Evolutionary conservation across 2,329 filamentous ascomycete species (phyloP).

Genomic region (Dothideomycetes sp.): DNA sequence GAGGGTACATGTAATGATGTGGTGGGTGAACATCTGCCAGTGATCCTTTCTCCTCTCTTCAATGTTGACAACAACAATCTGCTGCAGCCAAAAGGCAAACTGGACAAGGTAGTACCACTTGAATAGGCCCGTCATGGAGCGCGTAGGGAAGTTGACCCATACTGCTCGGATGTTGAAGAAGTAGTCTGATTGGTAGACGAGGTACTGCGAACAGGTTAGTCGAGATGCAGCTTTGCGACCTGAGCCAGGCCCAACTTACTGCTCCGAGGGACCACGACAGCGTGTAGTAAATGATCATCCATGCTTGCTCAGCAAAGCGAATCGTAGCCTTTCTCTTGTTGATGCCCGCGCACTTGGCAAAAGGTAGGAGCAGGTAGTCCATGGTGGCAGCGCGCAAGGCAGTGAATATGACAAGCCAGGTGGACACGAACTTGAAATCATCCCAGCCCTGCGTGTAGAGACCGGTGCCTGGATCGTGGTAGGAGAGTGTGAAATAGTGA

Average conservation of each 20-base stretch:
- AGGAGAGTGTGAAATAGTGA: conserved; percentile 81
- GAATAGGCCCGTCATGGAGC: conserved; percentile 60
- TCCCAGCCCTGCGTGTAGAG: conserved; percentile 68
- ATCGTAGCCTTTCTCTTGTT: conserved; percentile 64
- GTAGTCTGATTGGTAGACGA: conserved; percentile 67
- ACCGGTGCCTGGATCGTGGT: conserved; percentile 59
- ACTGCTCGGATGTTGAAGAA: conserved; percentile 66
- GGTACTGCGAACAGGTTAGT: conserved; percentile 46
- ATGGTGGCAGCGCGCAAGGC: conserved; percentile 74
- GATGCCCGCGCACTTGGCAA: conserved; percentile 63
- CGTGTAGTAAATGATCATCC: conserved; percentile 75
- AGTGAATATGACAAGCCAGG: conserved; percentile 76
- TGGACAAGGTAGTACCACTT: conserved; percentile 89
- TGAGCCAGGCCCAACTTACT: conserved; percentile 3
- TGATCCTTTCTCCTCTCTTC: conserved; percentile 92
- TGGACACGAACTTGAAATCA: conserved; percentile 66
- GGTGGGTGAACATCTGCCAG: conserved; percentile 90
- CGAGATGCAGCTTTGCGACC: no score
- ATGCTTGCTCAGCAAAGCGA: conserved; percentile 88
- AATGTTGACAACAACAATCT: conserved; percentile 87
- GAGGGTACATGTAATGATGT: conserved; percentile 76
- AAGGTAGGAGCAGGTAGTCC: conserved; percentile 74
- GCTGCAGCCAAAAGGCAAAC: conserved; percentile 87
- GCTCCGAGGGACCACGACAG: conserved; percentile 76
- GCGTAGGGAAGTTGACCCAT: conserved; percentile 76